phyloP scores from a whole-genome alignment of 345 rosid genomes.

The Eucalyptus erythrocorys region DNA sequence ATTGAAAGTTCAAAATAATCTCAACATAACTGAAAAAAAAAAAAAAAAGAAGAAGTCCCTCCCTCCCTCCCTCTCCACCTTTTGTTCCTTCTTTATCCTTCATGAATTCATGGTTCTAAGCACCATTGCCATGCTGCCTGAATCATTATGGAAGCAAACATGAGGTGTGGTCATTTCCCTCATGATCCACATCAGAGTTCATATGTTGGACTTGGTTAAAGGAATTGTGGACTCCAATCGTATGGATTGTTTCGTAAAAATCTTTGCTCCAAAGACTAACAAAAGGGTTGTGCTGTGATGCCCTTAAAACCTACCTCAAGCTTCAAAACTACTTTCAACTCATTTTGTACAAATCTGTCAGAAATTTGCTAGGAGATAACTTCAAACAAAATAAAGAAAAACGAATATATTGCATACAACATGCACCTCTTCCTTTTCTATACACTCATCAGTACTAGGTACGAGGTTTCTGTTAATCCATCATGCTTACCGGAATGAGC shows the following conservation, averaged over 20 bases:
- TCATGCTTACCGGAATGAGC: conserved; percentile 74
- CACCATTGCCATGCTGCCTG: not conserved
- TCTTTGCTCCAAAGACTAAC: not conserved
- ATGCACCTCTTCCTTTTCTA: not conserved
- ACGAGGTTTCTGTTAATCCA: not conserved
- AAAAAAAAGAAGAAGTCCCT: not conserved
- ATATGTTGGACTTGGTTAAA: not conserved
- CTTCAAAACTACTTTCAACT: not conserved
- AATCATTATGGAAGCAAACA: not conserved
- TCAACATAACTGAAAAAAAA: not conserved
- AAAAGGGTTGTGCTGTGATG: not conserved
- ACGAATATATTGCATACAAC: not conserved
- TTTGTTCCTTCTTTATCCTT: not conserved
- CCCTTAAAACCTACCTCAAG: not conserved
- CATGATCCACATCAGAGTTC: not conserved
- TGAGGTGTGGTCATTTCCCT: not conserved
- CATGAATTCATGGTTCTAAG: not conserved
- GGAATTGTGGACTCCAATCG: not conserved
- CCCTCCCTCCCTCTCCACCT: not conserved
- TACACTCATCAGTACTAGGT: not conserved
- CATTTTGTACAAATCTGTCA: not conserved
- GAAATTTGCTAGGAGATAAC: not conserved
- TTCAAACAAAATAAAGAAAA: not conserved
- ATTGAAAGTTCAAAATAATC: not conserved
- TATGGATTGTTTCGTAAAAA: not conserved